Evolutionary conservation across 257 asterid genomes (phyloP), one percentile per base, ranked within the genome.

Genomic region (Lithospermum erythrorhizon): DNA sequence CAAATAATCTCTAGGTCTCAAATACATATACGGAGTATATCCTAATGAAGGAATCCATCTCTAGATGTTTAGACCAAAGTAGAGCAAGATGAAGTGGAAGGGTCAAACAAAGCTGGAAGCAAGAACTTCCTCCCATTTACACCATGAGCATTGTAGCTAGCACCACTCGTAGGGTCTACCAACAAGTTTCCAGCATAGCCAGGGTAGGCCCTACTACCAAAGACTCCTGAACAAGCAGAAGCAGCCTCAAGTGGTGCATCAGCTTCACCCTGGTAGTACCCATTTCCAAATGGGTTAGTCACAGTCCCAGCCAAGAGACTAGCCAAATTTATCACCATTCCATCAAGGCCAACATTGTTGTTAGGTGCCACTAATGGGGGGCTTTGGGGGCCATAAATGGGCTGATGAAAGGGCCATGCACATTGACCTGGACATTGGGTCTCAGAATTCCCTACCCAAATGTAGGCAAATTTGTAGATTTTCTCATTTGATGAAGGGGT

Each of bases 401-500:
- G n/a, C n/a, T n/a, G n/a, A n/a, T n/a, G n/a, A n/a, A n/a, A n/a
- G n/a, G n/a, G n/a, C n/a, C 87, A 79, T 0, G 87, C 83, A 60
- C 86, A 83, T 62, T 70, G 73, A 2, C 82, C 91, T 0, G 85
- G 79, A 63, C 86, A 83, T 60, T 73, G 82, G 1, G 49, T 66
- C 68, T 71, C 82, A 0, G 86, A 81, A 23, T 83, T 83, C 6
- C 91, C 88, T 1, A 81, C 88, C 80, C 87, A 81, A 0, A 83
- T 79, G 63, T 74, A 83, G 15, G 82, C 83, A 56, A 72, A 81
- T 53, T 73, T 81, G 75, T 76, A 61, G 25, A 65, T 78, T 66
- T 76, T 78, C 80, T 49, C 59, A 64, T 2, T 32, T 52, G 16
- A 55, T 9, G 15, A 1, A 18, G 51, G 23, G 45, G 65, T 20